A percentile compares a stretch with the other conserved stretches of the same genome.
phyloP scores from a whole-genome alignment of 495 filamentous ascomycete species.

The Oidiodendron maius region DNA sequence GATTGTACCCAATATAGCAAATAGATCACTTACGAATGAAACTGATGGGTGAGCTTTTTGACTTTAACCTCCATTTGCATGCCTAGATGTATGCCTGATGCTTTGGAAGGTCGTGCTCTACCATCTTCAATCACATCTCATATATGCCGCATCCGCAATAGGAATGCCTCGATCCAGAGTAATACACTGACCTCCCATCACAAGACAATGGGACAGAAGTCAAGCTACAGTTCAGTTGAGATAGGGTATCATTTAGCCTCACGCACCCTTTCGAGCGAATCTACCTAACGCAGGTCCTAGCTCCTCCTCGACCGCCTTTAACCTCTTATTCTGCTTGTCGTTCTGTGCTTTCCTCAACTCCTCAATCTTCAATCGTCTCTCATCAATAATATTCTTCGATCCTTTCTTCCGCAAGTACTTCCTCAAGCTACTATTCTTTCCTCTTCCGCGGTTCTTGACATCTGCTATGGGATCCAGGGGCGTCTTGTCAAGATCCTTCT shows the following conservation, averaged over 20 bases:
- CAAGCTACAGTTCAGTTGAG: neutral
- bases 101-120: neutral
- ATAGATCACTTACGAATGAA: no score
- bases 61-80: no score
- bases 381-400: constrained; percentile 86
- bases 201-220: neutral
- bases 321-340: constrained; percentile 54
- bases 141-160: neutral
- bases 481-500: constrained; percentile 68
- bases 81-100: neutral
- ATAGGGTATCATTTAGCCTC: neutral
- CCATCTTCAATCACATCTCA: neutral
- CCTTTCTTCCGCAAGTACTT: constrained; percentile 88
- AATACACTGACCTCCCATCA: neutral
- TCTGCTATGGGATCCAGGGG: constrained; percentile 65
- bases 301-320: constrained; percentile 54
- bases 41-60: no score
- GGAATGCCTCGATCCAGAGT: neutral
- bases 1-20: no score
- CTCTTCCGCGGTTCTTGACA: constrained; percentile 65
- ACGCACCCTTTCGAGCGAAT: constrained; percentile 49
- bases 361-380: constrained; percentile 65
- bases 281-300: constrained; percentile 66
- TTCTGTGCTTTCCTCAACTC: constrained; percentile 58
- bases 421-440: constrained; percentile 85